Conservation (phyloP, 345 rosid species). For the Eucalyptus tenuipes region DNA sequence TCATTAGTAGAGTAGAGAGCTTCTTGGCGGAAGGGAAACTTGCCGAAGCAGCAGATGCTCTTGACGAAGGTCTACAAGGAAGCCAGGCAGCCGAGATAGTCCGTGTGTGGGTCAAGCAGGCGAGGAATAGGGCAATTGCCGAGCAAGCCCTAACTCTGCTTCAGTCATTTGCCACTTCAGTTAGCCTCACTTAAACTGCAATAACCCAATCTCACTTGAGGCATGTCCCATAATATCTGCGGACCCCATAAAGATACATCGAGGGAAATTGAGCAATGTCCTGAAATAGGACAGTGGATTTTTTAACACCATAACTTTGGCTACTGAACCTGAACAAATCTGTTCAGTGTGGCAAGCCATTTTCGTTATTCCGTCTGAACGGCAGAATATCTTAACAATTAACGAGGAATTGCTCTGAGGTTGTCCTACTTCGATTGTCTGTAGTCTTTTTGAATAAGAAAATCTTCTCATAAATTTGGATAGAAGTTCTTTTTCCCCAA, state of each 20-base stretch:
- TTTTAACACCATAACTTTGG: background rate
- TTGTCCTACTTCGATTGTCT: background rate
- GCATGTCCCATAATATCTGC: background rate
- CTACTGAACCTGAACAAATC: background rate
- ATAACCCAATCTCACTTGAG: background rate
- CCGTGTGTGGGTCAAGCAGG: conserved; percentile 60
- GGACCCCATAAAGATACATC: background rate
- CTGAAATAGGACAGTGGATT: background rate
- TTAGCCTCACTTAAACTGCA: conserved; percentile 39
- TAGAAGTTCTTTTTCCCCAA: background rate
- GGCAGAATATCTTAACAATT: background rate
- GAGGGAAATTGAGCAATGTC: background rate
- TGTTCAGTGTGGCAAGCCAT: background rate
- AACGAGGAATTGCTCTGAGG: background rate
- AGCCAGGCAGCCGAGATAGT: conserved; percentile 73
- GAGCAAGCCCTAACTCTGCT: conserved; percentile 83
- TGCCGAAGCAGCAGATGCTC: conserved; percentile 77
- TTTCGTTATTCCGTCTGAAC: background rate
- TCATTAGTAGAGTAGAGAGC: conserved; percentile 57
- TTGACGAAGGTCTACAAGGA: conserved; percentile 82
- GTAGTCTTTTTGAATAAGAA: background rate
- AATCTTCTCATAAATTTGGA: background rate
- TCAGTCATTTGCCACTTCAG: conserved; percentile 79
- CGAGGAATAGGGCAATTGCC: conserved; percentile 71
- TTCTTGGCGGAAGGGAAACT: conserved; percentile 76